A percentile compares a stretch with the other conserved stretches of the same genome.
These are phyloP conservation scores for Pseudozyma flocculosa DNA, from an alignment of 1,284 basidiomycete genomes.

Conservation along the genomic window DNA sequence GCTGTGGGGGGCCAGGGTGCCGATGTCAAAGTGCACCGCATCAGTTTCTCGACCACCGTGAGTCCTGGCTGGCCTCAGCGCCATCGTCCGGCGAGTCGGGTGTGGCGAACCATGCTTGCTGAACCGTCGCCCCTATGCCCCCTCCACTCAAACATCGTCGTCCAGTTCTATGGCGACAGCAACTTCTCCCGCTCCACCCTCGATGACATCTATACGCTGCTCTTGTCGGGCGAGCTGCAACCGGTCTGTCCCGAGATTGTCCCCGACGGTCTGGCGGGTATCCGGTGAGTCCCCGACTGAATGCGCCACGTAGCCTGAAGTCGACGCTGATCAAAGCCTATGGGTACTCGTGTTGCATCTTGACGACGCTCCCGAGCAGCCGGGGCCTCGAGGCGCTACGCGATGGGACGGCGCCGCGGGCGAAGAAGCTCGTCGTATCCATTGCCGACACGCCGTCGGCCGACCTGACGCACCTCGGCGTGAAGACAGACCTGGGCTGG, in stretches of 20 bases:
- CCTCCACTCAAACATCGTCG: not conserved
- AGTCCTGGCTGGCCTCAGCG: not conserved
- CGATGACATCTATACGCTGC: conserved; percentile 8
- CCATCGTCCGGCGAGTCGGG: too few relatives aligned
- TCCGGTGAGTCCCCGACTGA: conserved; percentile 24
- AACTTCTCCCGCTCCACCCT: conserved; percentile 16
- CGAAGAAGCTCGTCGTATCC: conserved; percentile 40
- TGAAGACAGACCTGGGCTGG: conserved; percentile 40
- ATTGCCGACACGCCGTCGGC: conserved; percentile 40
- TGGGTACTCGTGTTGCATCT: too few relatives aligned
- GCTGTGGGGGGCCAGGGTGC: conserved; percentile 4
- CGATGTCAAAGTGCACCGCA: conserved; percentile 30
- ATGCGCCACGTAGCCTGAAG: not conserved
- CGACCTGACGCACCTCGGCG: conserved; percentile 42
- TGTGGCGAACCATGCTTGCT: too few relatives aligned
- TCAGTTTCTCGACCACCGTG: conserved; percentile 46
- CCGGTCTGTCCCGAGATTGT: conserved; percentile 31
- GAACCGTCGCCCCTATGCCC: too few relatives aligned
- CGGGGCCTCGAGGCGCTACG: conserved; percentile 38
- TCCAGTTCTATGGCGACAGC: conserved; percentile 31
- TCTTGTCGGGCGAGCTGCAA: conserved; percentile 11
- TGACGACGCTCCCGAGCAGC: conserved; percentile 1
- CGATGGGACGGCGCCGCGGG: conserved; percentile 41
- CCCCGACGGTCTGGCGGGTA: conserved; percentile 43
- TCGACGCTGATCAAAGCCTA: too few relatives aligned